phyloP scores from a whole-genome alignment of 2,329 filamentous ascomycete species.

The Arthrinium phaeospermum region DNA sequence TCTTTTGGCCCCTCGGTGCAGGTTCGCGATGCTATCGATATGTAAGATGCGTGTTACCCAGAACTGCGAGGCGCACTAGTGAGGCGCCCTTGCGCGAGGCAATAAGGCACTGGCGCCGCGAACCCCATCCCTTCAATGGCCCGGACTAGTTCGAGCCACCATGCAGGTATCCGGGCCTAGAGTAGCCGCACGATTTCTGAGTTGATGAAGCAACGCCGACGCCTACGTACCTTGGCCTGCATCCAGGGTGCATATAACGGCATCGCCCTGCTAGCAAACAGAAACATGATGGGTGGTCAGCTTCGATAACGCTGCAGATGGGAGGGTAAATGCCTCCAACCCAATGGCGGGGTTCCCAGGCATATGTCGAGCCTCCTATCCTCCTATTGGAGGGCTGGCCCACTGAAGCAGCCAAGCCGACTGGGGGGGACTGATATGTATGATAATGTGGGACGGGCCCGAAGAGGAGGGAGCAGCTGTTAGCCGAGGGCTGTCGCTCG shows the following conservation, averaged over 20 bases:
- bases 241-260: neutral
- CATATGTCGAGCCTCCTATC: neutral
- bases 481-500: neutral
- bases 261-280: neutral
- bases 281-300: neutral
- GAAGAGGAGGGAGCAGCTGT: neutral
- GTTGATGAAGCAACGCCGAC: slow-evolving; percentile 1
- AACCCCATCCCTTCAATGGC: neutral
- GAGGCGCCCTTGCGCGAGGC: neutral
- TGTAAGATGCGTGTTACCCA: neutral
- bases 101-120: neutral
- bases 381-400: neutral
- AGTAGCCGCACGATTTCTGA: neutral
- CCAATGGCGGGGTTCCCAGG: neutral
- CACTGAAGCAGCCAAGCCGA: neutral
- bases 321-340: neutral
- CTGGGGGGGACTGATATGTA: neutral
- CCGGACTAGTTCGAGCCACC: neutral
- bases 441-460: neutral
- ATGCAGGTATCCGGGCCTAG: slow-evolving; percentile 2
- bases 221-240: neutral
- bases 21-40: neutral
- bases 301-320: neutral
- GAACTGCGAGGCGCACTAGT: neutral
- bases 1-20: neutral